Conservation (phyloP, 768 basidiomycete genomes). For the Lactifluus hygrophoroides region DNA sequence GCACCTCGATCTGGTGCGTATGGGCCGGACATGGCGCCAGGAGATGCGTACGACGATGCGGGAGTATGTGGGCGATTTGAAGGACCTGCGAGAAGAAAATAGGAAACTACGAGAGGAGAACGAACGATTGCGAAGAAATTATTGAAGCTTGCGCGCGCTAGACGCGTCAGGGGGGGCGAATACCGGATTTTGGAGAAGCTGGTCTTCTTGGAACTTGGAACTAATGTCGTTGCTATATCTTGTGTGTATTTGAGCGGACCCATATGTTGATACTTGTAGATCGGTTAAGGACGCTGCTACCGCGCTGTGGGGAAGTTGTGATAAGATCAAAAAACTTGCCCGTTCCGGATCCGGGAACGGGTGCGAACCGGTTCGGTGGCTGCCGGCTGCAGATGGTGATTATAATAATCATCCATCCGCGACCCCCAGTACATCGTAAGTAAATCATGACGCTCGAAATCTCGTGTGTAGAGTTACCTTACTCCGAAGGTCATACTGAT, state of each 20-base stretch:
- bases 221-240: neutral
- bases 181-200: too few relatives aligned
- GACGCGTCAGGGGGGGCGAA: neutral
- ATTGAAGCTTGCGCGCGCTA: constrained; percentile 18
- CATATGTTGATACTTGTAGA: neutral
- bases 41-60: constrained; percentile 57
- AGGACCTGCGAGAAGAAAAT: constrained; percentile 37
- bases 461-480: constrained; percentile 8
- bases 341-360: neutral
- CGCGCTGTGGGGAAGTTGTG: too few relatives aligned
- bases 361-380: neutral
- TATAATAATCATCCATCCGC: too few relatives aligned
- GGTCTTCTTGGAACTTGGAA: too few relatives aligned
- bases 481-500: neutral
- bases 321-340: too few relatives aligned
- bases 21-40: constrained; percentile 60
- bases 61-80: constrained; percentile 51
- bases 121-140: constrained; percentile 37
- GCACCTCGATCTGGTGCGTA: constrained; percentile 63
- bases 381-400: too few relatives aligned
- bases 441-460: constrained; percentile 14
- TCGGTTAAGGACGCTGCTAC: too few relatives aligned
- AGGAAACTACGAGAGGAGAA: constrained; percentile 59
- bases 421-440: neutral
- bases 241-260: neutral